Evolutionary conservation across 2,329 filamentous ascomycete species (phyloP), one percentile per base, ranked within the genome.

Genomic region (Monosporascus sp.): DNA sequence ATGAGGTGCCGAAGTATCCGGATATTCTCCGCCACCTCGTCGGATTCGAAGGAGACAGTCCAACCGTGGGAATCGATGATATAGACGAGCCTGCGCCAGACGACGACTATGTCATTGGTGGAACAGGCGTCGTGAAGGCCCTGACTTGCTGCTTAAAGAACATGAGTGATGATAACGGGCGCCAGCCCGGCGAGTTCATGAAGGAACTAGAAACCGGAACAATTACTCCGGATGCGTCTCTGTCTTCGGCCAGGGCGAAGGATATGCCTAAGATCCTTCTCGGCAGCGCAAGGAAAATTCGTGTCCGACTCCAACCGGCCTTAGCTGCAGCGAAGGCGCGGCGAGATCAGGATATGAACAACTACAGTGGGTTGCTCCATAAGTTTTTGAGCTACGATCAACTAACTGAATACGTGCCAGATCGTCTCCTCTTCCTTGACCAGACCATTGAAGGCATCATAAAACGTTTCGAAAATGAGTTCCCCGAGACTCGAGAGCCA

Each of bases 31-130:
- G 89, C 56, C 90, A 96, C 67, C 82, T 97, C 43, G 89, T 97
- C 35, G 92, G 92, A 5, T 82, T 89, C 60, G 80, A 83, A 52
- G 72, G 77, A 25, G 64, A 73, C 49, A 62, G 69, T 37, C 75
- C 66, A 68, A 44, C 59, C 15, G 82, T 67, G 69, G 80, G 65
- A 60, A 70, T 61, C 58, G 79, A 82, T 22, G 84, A 87, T 46
- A 81, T 86, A 22, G 78, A 83, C 44, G 83, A 87, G 3, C 77
- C 85, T 11, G 87, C 90, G 6, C 89, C 91, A 0, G 90, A 96
- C 59, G 88, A 96, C 54, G 90, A 97, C 68, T 97, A 97, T 70
- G 91, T 97, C 45, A 94, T 97, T 63, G 92, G 93, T 20, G 93
- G 93, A 17, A 96, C 91, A 1, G 94, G 93, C 25, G 90, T 99